Conservation (phyloP, 768 basidiomycete genomes). For the Mrakia frigida region DNA sequence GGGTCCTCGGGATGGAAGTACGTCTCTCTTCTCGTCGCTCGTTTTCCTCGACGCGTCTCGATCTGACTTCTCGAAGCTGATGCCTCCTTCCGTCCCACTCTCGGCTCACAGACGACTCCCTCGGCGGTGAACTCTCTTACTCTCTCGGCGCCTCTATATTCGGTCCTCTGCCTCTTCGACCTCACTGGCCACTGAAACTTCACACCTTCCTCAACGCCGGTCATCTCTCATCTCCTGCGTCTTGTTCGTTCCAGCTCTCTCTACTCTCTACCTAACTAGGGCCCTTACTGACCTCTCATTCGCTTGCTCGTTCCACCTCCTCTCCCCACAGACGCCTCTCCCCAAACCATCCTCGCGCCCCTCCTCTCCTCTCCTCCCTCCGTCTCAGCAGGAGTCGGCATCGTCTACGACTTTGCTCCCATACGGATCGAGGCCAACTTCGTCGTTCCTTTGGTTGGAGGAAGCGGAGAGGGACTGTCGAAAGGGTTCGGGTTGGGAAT, state of each 20-base stretch:
- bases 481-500: conserved; percentile 76
- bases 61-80: conserved; percentile 4
- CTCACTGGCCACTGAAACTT: conserved; percentile 77
- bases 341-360: background rate
- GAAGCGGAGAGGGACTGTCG: conserved; percentile 59
- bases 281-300: conserved; percentile 12
- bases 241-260: conserved; percentile 54
- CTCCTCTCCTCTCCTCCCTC: conserved; percentile 17
- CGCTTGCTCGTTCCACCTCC: conserved; percentile 30
- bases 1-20: conserved; percentile 71
- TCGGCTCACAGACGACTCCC: conserved; percentile 59
- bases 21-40: conserved; percentile 35
- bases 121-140: conserved; percentile 80
- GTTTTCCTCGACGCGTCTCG: conserved; percentile 8
- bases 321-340: conserved; percentile 37
- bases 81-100: background rate
- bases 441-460: conserved; percentile 70
- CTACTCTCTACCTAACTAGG: background rate
- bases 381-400: conserved; percentile 72
- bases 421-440: conserved; percentile 83
- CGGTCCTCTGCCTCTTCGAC: conserved; percentile 63
- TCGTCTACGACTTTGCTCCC: conserved; percentile 77
- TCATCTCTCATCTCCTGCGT: conserved; percentile 39
- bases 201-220: conserved; percentile 81
- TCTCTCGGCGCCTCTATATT: conserved; percentile 70